A percentile compares a stretch with the other conserved stretches of the same genome.
Evolutionary conservation across 805 yeast genomes (phyloP).

Genomic region (Blastobotrys parvus): DNA sequence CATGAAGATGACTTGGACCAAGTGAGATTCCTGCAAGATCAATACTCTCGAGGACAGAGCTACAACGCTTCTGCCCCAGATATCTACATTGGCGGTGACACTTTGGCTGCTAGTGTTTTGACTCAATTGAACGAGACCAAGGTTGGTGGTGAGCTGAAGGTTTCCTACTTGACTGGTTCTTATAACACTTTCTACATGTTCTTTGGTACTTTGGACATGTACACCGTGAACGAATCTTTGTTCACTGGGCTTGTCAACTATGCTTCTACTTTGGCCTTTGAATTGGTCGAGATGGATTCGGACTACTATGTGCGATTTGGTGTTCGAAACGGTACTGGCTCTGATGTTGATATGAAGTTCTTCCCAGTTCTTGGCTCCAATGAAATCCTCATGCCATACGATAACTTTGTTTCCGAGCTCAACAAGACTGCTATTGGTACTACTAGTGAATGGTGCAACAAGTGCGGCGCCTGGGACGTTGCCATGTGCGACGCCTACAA

Average conservation of each 20-base stretch:
- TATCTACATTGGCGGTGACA: slow-evolving; percentile 36
- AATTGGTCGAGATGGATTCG: slow-evolving; percentile 24
- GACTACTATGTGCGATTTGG: slow-evolving; percentile 36
- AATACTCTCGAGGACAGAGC: slow-evolving; percentile 33
- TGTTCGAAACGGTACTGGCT: slow-evolving; percentile 37
- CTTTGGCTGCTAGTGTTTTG: slow-evolving; percentile 32
- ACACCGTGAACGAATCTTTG: slow-evolving; percentile 23
- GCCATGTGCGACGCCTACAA: slow-evolving; percentile 30
- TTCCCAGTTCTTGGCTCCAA: slow-evolving; percentile 34
- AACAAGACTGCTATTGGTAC: slow-evolving; percentile 23
- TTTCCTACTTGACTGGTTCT: slow-evolving; percentile 39
- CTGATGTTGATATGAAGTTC: slow-evolving; percentile 22
- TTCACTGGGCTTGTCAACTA: slow-evolving; percentile 43
- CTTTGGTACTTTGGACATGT: slow-evolving; percentile 30
- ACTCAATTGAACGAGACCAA: slow-evolving; percentile 32
- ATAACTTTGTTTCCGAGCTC: slow-evolving; percentile 28
- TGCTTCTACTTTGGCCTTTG: slow-evolving; percentile 40
- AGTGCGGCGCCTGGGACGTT: slow-evolving; percentile 27
- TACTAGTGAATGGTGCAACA: slow-evolving; percentile 34
- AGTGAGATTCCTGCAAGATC: slow-evolving; percentile 33
- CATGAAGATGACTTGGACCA: slow-evolving; percentile 9
- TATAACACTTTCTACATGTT: slow-evolving; percentile 38
- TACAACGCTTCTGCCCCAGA: slow-evolving; percentile 24
- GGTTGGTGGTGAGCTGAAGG: slow-evolving; percentile 29
- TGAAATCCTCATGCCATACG: slow-evolving; percentile 30